Conservation (phyloP, 495 filamentous ascomycete species). For the Penicillium fimorum region DNA sequence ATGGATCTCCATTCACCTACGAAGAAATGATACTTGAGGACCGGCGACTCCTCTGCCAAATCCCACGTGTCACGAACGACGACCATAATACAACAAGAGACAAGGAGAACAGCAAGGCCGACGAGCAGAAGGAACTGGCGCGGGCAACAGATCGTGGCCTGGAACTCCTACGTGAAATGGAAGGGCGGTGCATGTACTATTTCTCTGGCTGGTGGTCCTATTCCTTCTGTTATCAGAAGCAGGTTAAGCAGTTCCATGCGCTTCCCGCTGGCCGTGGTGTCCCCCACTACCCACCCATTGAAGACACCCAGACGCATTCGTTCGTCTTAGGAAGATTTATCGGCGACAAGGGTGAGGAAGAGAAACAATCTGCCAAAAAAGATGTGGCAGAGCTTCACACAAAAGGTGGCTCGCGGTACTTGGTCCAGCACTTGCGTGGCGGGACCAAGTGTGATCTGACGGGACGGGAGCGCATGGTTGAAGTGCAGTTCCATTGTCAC, state of each 20-base stretch:
- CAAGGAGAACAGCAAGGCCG: conserved; percentile 54
- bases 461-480: conserved; percentile 76
- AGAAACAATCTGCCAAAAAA: conserved; percentile 29
- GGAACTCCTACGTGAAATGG: conserved; percentile 84
- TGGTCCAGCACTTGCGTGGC: conserved; percentile 84
- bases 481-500: conserved; percentile 92
- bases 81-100: conserved; percentile 52
- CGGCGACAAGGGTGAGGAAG: conserved; percentile 20
- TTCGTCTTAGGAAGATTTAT: conserved; percentile 73
- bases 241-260: conserved; percentile 91
- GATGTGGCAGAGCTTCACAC: conserved; percentile 66
- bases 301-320: conserved; percentile 72
- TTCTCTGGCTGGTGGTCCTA: conserved; percentile 96
- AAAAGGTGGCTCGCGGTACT: conserved; percentile 80
- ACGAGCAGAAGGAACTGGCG: conserved; percentile 80
- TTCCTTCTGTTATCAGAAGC: conserved; percentile 85
- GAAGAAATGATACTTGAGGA: conserved; percentile 64
- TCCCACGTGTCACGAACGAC: conserved; percentile 64
- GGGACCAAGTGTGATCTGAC: conserved; percentile 92
- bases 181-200: conserved; percentile 87
- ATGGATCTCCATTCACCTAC: conserved; percentile 27
- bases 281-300: conserved; percentile 66
- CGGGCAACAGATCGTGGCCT: conserved; percentile 81
- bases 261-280: conserved; percentile 63
- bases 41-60: conserved; percentile 77